Evolutionary conservation across 495 filamentous ascomycete genomes (phyloP).

Genomic region (Aspergillus diversus): DNA sequence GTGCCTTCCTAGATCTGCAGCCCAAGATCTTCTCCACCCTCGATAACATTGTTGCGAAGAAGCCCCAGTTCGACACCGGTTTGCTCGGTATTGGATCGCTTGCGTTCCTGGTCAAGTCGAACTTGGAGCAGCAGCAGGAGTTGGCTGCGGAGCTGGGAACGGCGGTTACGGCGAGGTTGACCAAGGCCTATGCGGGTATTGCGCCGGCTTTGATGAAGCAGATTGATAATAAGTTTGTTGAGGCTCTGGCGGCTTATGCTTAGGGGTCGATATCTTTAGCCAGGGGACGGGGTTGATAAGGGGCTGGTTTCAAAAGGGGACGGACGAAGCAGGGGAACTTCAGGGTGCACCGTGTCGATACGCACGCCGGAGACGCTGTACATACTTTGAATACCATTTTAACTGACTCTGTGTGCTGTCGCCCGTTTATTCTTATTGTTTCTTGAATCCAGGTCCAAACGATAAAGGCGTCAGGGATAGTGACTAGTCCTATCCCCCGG

Average conservation of each 20-base stretch:
- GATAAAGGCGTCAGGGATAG: no score
- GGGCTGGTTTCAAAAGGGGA: no score
- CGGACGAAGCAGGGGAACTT: no score
- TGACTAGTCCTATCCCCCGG: no score
- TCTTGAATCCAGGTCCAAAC: no score
- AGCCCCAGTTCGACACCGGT: constrained; percentile 26
- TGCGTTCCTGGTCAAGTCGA: constrained; percentile 23
- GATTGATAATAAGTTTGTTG: constrained; percentile 26
- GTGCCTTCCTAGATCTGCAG: constrained; percentile 23
- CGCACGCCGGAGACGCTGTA: no score
- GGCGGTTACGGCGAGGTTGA: constrained; percentile 24
- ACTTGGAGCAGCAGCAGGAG: constrained; percentile 23
- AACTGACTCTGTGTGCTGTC: no score
- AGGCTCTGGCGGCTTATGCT: constrained; percentile 23
- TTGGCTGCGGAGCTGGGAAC: constrained; percentile 19
- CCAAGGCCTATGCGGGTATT: constrained; percentile 18
- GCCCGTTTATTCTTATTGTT: no score
- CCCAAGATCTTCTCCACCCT: constrained; percentile 28
- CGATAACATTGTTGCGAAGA: constrained; percentile 26
- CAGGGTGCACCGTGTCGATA: no score
- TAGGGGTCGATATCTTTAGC: background rate
- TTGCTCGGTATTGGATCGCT: constrained; percentile 27
- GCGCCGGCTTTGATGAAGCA: constrained; percentile 27
- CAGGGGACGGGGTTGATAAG: no score
- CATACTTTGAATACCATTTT: no score